These are phyloP conservation scores for Penicillium digitatum DNA, from an alignment of 2,329 filamentous ascomycete species.

Conservation along the genomic window DNA sequence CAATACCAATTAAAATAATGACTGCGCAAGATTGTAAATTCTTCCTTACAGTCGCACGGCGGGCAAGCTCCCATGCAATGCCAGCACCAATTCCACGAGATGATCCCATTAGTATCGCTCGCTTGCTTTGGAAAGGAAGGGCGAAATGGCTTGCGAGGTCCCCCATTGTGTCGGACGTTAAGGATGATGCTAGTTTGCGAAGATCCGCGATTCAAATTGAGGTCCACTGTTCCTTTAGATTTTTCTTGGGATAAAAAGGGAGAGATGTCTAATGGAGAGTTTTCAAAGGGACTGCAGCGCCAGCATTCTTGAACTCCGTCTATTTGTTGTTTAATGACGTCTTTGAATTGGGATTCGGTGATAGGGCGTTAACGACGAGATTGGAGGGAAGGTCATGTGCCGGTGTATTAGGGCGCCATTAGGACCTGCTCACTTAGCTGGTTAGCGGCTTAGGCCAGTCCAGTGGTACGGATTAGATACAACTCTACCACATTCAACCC, in stretches of 20 bases:
- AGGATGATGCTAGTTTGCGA: background rate
- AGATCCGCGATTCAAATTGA: background rate
- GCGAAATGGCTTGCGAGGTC: background rate
- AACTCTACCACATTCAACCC: conserved; percentile 45
- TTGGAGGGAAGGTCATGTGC: no score
- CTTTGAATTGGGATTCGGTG: background rate
- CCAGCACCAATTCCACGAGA: background rate
- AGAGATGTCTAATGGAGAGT: background rate
- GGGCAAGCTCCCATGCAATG: background rate
- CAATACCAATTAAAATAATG: background rate
- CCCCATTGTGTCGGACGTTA: background rate
- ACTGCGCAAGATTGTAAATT: background rate
- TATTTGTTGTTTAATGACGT: background rate
- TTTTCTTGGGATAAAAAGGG: background rate
- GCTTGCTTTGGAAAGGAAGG: background rate
- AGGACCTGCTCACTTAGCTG: background rate
- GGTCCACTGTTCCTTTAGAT: background rate
- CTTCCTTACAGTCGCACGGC: background rate
- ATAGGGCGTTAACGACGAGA: background rate
- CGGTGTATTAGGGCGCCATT: background rate
- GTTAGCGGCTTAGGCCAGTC: background rate
- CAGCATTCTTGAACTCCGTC: background rate
- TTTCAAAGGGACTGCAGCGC: background rate
- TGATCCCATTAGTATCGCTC: background rate
- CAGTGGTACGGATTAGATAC: conserved; percentile 30